A percentile compares a stretch with the other conserved stretches of the same genome.
Evolutionary conservation across 768 basidiomycete species (phyloP).

Genomic region (Astraeus odoratus): DNA sequence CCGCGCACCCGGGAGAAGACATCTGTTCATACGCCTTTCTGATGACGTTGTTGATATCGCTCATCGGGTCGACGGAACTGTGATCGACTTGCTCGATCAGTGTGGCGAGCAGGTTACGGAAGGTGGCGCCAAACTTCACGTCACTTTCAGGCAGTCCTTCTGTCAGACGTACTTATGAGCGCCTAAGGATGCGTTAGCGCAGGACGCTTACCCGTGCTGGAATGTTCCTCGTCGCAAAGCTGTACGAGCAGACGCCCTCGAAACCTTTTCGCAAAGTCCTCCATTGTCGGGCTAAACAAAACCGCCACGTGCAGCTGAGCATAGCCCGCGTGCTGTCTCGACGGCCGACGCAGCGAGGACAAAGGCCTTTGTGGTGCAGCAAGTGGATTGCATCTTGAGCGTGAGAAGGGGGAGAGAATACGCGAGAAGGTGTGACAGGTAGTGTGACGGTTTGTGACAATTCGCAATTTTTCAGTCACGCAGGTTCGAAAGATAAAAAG

Average conservation of each 20-base stretch:
- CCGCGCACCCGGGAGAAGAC: slow-evolving; percentile 29
- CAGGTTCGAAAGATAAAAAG: slow-evolving; percentile 55
- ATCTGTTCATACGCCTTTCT: slow-evolving; percentile 44
- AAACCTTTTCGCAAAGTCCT: neutral
- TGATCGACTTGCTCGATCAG: slow-evolving; percentile 4
- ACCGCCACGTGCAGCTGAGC: too few relatives aligned
- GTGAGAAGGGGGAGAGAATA: slow-evolving; percentile 8
- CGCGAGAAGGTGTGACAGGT: neutral
- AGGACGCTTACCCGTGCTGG: neutral
- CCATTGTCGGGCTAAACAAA: too few relatives aligned
- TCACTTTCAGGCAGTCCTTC: slow-evolving; percentile 1
- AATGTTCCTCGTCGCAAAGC: neutral
- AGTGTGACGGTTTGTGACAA: slow-evolving; percentile 19
- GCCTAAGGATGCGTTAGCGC: neutral
- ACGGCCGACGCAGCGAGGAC: too few relatives aligned
- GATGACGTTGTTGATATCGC: slow-evolving; percentile 34
- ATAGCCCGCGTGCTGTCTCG: too few relatives aligned
- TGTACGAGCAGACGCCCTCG: neutral
- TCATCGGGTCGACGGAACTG: neutral
- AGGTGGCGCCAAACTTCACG: neutral
- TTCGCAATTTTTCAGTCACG: slow-evolving; percentile 30
- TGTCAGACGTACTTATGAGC: neutral
- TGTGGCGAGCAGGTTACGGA: slow-evolving; percentile 7
- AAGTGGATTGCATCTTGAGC: too few relatives aligned
- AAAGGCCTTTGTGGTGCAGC: too few relatives aligned